Percentiles rank a stretch among this genome's conserved stretches.
Conservation (phyloP, 257 asterid species). For the Cruciata laevipes region DNA sequence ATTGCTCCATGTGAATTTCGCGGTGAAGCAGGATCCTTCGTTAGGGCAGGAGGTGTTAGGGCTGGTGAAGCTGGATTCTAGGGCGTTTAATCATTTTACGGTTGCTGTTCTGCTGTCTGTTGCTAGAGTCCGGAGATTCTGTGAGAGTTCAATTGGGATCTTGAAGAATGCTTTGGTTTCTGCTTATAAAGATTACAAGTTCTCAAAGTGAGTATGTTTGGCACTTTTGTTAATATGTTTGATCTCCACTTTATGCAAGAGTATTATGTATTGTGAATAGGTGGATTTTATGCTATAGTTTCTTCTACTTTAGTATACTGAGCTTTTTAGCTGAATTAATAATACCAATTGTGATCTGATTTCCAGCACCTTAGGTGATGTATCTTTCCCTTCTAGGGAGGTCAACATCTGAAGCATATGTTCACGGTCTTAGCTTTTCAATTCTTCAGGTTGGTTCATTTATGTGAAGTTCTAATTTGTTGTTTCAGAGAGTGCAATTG, state of each 20-base stretch:
- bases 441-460: constrained; percentile 11
- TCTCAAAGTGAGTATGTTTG: constrained; percentile 26
- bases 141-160: constrained; percentile 59
- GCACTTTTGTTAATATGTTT: background rate
- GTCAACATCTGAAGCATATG: background rate
- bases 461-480: constrained; percentile 4
- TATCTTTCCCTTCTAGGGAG: background rate
- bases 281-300: background rate
- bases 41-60: constrained; percentile 73
- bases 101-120: constrained; percentile 65
- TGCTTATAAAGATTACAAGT: constrained; percentile 65
- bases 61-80: constrained; percentile 52
- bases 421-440: constrained; percentile 11
- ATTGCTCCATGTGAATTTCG: constrained; percentile 78
- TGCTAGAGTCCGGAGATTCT: constrained; percentile 71
- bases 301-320: background rate
- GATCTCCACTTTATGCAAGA: background rate
- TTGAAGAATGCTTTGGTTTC: constrained; percentile 49
- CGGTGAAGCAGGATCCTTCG: constrained; percentile 82
- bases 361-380: background rate
- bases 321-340: background rate
- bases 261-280: background rate
- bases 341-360: background rate
- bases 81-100: constrained; percentile 73
- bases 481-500: constrained; percentile 64